These are phyloP conservation scores for Mesostigma viride DNA, from an alignment of 139 green algal species.

Conservation along the genomic window DNA sequence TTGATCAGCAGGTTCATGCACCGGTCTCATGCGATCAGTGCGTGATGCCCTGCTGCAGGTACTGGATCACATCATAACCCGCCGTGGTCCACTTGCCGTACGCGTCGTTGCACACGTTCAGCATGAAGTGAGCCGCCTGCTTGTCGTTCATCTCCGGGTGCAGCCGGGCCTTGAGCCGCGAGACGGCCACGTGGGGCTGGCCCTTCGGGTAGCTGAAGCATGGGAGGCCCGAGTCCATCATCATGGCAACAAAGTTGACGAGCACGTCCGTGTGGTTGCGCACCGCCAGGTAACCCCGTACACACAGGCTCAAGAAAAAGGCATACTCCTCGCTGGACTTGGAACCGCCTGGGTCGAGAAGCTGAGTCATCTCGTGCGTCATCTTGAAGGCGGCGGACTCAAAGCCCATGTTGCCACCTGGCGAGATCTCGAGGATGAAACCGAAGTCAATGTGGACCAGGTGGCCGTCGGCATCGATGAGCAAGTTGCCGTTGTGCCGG, in stretches of 20 bases:
- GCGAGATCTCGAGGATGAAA: slow-evolving; percentile 63
- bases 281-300: slow-evolving; percentile 76
- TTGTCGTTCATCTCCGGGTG: slow-evolving; percentile 56
- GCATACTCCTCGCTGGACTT: slow-evolving; percentile 28
- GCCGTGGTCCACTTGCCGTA: slow-evolving; percentile 90
- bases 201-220: slow-evolving; percentile 60
- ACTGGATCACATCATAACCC: slow-evolving; percentile 83
- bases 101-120: slow-evolving; percentile 52
- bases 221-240: slow-evolving; percentile 53
- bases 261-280: slow-evolving; percentile 30
- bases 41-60: slow-evolving; percentile 54
- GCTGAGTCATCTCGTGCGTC: slow-evolving; percentile 43
- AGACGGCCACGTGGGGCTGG: slow-evolving; percentile 45
- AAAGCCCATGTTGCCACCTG: slow-evolving; percentile 67
- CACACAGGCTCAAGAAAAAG: slow-evolving; percentile 43
- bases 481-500: slow-evolving; percentile 95
- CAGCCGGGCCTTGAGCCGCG: slow-evolving; percentile 51
- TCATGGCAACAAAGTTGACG: slow-evolving; percentile 28
- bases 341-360: slow-evolving; percentile 40
- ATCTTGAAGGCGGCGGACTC: slow-evolving; percentile 96
- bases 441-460: slow-evolving; percentile 51
- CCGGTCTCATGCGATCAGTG: no score
- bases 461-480: slow-evolving; percentile 72
- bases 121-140: slow-evolving; percentile 64
- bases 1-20: no score